phyloP scores from a whole-genome alignment of 78 protist genomes.

The Polysphondylium violaceum region DNA sequence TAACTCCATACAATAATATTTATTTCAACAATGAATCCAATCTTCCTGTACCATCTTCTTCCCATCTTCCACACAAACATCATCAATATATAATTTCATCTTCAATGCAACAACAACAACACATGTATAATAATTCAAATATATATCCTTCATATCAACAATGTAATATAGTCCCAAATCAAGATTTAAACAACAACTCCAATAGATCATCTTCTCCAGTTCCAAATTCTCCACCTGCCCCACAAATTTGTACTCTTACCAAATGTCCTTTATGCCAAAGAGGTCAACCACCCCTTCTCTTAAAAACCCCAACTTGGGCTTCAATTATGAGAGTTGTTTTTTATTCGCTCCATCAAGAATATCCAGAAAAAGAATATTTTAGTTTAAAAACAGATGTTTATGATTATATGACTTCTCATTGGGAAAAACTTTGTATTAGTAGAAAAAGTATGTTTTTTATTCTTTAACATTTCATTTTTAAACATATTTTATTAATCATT shows the following conservation, averaged over 20 bases:
- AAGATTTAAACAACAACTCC: background rate
- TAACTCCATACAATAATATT: slow-evolving; percentile 3
- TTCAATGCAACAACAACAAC: background rate
- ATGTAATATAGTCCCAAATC: background rate
- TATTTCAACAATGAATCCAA: slow-evolving; percentile 14
- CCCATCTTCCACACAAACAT: background rate
- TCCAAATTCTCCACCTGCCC: slow-evolving; percentile 10
- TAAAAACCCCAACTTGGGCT: slow-evolving; percentile 48
- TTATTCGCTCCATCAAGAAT: slow-evolving; percentile 12
- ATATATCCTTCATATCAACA: background rate
- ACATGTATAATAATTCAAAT: background rate
- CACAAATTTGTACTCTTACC: slow-evolving; percentile 19
- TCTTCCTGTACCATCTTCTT: background rate
- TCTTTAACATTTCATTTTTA: too few relatives aligned
- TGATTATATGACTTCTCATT: slow-evolving; percentile 45
- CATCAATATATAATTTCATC: background rate
- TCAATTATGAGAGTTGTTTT: slow-evolving; percentile 62
- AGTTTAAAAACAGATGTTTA: slow-evolving; percentile 41
- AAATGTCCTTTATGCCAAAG: slow-evolving; percentile 36
- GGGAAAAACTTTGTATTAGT: slow-evolving; percentile 42
- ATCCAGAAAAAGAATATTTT: slow-evolving; percentile 37
- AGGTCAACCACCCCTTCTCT: slow-evolving; percentile 43
- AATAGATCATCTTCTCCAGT: background rate
- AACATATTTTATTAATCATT: too few relatives aligned
- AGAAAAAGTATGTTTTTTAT: slow-evolving; percentile 10